Base-by-base conservation (phyloP, 2,329 filamentous ascomycete species). In the Fusarium palustre region DNA sequence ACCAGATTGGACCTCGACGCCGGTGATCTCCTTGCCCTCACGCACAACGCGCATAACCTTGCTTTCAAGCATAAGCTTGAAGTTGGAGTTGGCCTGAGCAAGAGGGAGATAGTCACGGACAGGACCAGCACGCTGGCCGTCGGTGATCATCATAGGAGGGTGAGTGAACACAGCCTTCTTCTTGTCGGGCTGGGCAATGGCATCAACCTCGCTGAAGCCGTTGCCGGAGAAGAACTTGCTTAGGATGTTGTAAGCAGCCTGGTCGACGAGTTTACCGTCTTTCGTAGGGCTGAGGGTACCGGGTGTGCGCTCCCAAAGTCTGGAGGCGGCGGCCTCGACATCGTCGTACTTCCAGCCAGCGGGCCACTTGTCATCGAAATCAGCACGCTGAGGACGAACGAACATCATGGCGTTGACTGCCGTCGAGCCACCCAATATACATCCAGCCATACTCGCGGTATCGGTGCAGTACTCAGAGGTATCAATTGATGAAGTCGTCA, bases 351-450 rank as follows among this genome's bases (percentile, higher is more conserved):
- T 89, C 91, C 91, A 94, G 31, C 91, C 91, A 3, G 80, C 68
- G 1, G 91, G 91, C 81, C 92, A 94, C 76, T 91, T 91, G 76
- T 86, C 84, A 75, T 93, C 89, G 82, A 91, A 93, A 75, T 93
- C 91, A 10, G 81, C 76, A 7, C 86, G 82, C 64, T 89, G 86
- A 0, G 91, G 86, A 80, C 87, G 88, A 84, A 88, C 91, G 86
- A 88, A 92, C 34, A 92, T 82, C 45, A 88, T 89, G 52, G 90
- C 87, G 69, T 92, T 92, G 73, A 92, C 83, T 30, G 88, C 86
- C 16, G 88, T 86, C n/a, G n/a, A n/a, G 10, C 88, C 88, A 57
- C 90, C 91, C 4, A 92, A 84, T 43, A 92, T 83, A 66, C 91
- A 92, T 16, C 90, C 91, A 15, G 89, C 88, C 88, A 92, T 91